Conservation (phyloP, 2,329 filamentous ascomycete genomes). For the Podosphaera xanthii region DNA sequence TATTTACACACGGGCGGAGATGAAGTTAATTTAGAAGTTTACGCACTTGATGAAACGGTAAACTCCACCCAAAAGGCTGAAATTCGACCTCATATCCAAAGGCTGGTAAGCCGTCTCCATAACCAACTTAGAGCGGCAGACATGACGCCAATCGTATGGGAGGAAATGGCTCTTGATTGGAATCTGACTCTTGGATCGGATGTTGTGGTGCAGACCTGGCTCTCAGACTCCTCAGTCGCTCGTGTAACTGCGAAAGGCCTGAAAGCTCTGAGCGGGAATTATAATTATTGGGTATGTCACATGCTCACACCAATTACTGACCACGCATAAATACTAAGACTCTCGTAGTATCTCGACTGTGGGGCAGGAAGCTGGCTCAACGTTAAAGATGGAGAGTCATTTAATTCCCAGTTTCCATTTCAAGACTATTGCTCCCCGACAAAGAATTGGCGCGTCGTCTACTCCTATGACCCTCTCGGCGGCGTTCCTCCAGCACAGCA, state of each 20-base stretch:
- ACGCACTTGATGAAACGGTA: slow-evolving; percentile 50
- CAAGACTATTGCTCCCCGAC: slow-evolving; percentile 58
- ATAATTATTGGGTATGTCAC: slow-evolving; percentile 31
- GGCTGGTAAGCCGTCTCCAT: slow-evolving; percentile 51
- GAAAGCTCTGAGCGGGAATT: slow-evolving; percentile 53
- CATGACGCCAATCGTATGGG: slow-evolving; percentile 61
- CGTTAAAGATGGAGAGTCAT: slow-evolving; percentile 33
- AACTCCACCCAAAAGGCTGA: slow-evolving; percentile 39
- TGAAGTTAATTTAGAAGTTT: slow-evolving; percentile 60
- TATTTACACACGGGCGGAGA: slow-evolving; percentile 80
- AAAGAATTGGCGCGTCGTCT: slow-evolving; percentile 65
- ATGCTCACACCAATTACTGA: too few species aligned
- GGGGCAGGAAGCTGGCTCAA: slow-evolving; percentile 61
- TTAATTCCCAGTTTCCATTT: slow-evolving; percentile 40
- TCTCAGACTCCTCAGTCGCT: slow-evolving; percentile 35
- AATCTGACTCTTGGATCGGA: slow-evolving; percentile 49
- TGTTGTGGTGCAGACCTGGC: slow-evolving; percentile 62
- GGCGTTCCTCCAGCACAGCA: slow-evolving; percentile 37
- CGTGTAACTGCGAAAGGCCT: slow-evolving; percentile 38
- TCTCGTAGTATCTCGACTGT: slow-evolving; percentile 52
- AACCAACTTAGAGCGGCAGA: slow-evolving; percentile 36
- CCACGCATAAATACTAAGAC: too few species aligned
- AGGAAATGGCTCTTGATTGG: slow-evolving; percentile 65
- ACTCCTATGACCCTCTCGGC: slow-evolving; percentile 52
- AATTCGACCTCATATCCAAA: slow-evolving; percentile 54